Evolutionary conservation across 2,329 filamentous ascomycete genomes (phyloP), one percentile per base, ranked within the genome.

Genomic region (Endocalyx cinctus): DNA sequence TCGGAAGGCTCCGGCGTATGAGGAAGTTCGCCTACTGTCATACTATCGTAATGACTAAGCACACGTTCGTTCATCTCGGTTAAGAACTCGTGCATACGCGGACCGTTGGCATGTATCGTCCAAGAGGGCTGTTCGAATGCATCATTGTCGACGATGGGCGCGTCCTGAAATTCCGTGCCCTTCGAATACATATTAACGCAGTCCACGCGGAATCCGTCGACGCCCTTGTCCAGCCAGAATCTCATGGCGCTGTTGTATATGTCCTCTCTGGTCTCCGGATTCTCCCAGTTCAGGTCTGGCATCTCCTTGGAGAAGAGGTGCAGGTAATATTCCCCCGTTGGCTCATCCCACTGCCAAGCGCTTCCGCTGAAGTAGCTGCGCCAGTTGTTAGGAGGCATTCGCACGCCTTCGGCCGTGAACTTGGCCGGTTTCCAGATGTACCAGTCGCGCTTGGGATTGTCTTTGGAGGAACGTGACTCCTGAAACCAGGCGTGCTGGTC

Each of bases 261-360:
- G 1, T 78, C 84, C 32, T 77, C 64, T 6, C 82, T 73, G 6
- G 82, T 78, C 3, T 74, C 71, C 0, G 69, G 66, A 30, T 82
- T 80, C 35, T 86, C 80, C 83, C 84, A 88, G 51, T 88, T 88
- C 13, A 89, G 64, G 45, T 89, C 84, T 0, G 84, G 84, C 51
- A 88, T 84, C 29, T 82, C 75, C 0, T 73, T 66, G 1, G 76
- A 74, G 51, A 84, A 89, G 2, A 88, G 64, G 42, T 72, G 70
- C 8, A 77, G 57, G 37, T 75, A 77, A 39, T 75, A 77, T 39
- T 76, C 67, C 23, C 67, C 56, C 1, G 70, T 68, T 1, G 49
- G 39, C 33, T 71, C 67, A 32, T 76, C 72, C 52, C 64, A 74
- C 11, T 66, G 64, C 72, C 72, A 77, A 0, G 69, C 70, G n/a